These are phyloP conservation scores for Paecilomyces formosus DNA, from an alignment of 2,329 filamentous ascomycete species.

Conservation along the genomic window DNA sequence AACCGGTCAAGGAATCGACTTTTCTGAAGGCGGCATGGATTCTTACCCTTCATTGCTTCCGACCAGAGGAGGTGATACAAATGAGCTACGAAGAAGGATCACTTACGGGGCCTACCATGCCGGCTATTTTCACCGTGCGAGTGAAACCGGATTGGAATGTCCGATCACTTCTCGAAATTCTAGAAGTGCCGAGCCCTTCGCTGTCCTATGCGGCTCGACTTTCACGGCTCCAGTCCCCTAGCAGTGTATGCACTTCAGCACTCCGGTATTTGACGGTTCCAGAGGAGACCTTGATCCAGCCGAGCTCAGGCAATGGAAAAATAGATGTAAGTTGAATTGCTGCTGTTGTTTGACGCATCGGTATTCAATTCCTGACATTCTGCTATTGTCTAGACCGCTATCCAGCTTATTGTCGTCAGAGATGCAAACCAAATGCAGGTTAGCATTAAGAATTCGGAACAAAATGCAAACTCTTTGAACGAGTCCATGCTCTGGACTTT, in stretches of 20 bases:
- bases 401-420: not conserved
- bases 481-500: not conserved
- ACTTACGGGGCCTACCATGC: not conserved
- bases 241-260: not conserved
- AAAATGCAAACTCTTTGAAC: not conserved
- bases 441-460: not conserved
- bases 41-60: not conserved
- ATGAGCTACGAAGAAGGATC: not conserved
- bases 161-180: not conserved
- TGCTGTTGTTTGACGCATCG: not conserved
- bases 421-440: not conserved
- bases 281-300: not conserved
- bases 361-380: not conserved
- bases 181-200: not conserved
- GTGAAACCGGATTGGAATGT: not conserved
- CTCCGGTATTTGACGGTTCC: not conserved
- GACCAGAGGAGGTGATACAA: not conserved
- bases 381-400: not conserved
- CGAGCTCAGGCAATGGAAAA: not conserved
- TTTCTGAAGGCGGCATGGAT: not conserved
- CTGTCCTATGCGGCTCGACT: not conserved
- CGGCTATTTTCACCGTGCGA: not conserved
- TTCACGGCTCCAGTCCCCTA: not conserved
- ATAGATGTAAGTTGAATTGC: not conserved
- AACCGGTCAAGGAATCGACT: conserved; percentile 6